Evolutionary conservation across 768 basidiomycete genomes (phyloP).

Genomic region (Dentipellis sp.): DNA sequence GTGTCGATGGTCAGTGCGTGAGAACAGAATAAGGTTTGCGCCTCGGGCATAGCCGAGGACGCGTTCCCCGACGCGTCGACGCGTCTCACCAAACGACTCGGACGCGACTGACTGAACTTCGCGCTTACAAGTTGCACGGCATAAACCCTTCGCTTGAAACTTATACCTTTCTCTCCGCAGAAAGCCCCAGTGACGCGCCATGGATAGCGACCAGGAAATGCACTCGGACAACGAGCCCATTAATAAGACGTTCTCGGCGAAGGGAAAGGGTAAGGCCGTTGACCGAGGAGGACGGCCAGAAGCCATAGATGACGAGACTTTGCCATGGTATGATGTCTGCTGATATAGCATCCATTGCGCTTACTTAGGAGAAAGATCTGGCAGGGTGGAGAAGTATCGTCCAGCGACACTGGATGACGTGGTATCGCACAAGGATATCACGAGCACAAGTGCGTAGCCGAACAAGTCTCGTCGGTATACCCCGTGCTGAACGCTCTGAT

Average conservation of each 20-base stretch:
- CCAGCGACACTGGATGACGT: constrained; percentile 89
- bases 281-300: constrained; percentile 26
- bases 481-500: not conserved
- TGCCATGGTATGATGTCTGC: constrained; percentile 65
- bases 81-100: constrained; percentile 6
- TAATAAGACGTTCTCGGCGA: constrained; percentile 25
- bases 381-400: constrained; percentile 93
- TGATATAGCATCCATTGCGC: not conserved
- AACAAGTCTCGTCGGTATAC: not conserved
- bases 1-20: constrained; percentile 39
- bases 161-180: no score
- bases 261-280: constrained; percentile 64
- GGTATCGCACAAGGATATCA: constrained; percentile 95
- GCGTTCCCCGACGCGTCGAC: not conserved
- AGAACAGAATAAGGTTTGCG: constrained; percentile 18
- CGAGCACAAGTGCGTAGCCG: constrained; percentile 67
- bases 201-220: constrained; percentile 53
- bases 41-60: not conserved
- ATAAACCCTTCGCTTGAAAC: not conserved
- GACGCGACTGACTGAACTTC: not conserved
- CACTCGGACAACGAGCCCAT: constrained; percentile 38
- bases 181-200: constrained; percentile 15
- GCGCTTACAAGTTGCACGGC: not conserved
- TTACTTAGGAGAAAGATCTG: constrained; percentile 1
- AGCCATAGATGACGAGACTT: constrained; percentile 44